Conservation (phyloP, 352 stramenopile genomes). For the Phytopythium vexans region DNA sequence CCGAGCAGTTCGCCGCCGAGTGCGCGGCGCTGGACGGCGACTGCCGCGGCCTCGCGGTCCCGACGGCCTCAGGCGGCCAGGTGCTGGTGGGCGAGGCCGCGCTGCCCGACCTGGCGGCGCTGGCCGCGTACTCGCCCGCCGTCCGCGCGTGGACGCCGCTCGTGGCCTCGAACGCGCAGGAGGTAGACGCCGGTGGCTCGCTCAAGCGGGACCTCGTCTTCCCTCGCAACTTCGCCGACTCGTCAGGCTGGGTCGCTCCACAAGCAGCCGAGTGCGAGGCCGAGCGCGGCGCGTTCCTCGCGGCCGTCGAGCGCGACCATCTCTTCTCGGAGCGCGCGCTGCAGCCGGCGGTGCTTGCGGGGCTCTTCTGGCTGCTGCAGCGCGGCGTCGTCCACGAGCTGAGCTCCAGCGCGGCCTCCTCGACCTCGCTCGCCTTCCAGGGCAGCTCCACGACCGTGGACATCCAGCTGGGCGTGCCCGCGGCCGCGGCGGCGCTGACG, state of each 20-base stretch:
- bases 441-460: conserved; percentile 24
- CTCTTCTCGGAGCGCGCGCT: conserved; percentile 50
- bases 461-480: conserved; percentile 29
- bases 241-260: not conserved
- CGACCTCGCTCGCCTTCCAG: conserved; percentile 21
- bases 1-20: conserved; percentile 21
- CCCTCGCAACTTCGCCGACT: conserved; percentile 36
- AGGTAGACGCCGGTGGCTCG: conserved; percentile 41
- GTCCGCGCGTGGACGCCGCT: conserved; percentile 31
- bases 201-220: conserved; percentile 62
- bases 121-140: conserved; percentile 25
- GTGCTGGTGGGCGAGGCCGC: conserved; percentile 27
- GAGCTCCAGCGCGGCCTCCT: conserved; percentile 6
- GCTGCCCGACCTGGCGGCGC: conserved; percentile 20
- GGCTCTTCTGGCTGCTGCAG: conserved; percentile 57
- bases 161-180: conserved; percentile 41
- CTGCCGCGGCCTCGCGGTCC: conserved; percentile 1
- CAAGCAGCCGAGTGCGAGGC: conserved; percentile 22
- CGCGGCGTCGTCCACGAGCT: conserved; percentile 29
- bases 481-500: conserved; percentile 32
- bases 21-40: conserved; percentile 23
- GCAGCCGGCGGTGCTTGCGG: conserved; percentile 40
- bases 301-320: conserved; percentile 33
- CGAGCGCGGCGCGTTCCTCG: conserved; percentile 40
- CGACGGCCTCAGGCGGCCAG: not conserved